Conservation (phyloP, 2,329 filamentous ascomycete species). For the Teratosphaeria destructans region DNA sequence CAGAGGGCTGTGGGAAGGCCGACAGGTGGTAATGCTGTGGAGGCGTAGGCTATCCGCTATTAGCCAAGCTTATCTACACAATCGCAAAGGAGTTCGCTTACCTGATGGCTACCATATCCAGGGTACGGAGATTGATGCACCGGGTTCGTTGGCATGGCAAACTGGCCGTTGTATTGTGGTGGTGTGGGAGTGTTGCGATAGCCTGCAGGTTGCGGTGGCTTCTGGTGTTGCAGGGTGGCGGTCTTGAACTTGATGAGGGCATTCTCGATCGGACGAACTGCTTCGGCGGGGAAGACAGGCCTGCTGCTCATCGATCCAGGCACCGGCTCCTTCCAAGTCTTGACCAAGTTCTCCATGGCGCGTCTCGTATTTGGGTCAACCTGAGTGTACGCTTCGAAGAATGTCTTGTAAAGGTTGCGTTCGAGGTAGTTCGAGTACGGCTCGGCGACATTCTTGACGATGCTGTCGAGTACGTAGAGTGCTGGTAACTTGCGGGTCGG, state of each 20-base stretch:
- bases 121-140: conserved; percentile 25
- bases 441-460: conserved; percentile 96
- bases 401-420: conserved; percentile 81
- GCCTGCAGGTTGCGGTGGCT: conserved; percentile 38
- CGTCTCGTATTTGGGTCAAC: conserved; percentile 73
- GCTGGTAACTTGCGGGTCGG: conserved; percentile 85
- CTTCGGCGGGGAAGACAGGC: conserved; percentile 80
- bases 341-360: conserved; percentile 94
- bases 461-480: conserved; percentile 95
- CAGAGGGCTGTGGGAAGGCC: conserved; percentile 7
- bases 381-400: conserved; percentile 91
- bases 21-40: conserved; percentile 1
- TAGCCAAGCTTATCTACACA: conserved; percentile 1
- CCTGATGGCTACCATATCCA: conserved; percentile 27
- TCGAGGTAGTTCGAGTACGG: conserved; percentile 95
- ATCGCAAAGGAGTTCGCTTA: conserved; percentile 6
- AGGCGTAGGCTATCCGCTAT: conserved; percentile 4
- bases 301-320: conserved; percentile 86
- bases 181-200: conserved; percentile 68
- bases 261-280: conserved; percentile 85
- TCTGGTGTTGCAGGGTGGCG: conserved; percentile 50
- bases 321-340: conserved; percentile 95
- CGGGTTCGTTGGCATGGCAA: conserved; percentile 25
- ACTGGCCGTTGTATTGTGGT: conserved; percentile 41
- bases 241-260: conserved; percentile 75